Percentiles rank a stretch among this genome's conserved stretches.
These are phyloP conservation scores for Haplographium delicatum DNA, from an alignment of 495 filamentous ascomycete genomes.

Conservation along the genomic window DNA sequence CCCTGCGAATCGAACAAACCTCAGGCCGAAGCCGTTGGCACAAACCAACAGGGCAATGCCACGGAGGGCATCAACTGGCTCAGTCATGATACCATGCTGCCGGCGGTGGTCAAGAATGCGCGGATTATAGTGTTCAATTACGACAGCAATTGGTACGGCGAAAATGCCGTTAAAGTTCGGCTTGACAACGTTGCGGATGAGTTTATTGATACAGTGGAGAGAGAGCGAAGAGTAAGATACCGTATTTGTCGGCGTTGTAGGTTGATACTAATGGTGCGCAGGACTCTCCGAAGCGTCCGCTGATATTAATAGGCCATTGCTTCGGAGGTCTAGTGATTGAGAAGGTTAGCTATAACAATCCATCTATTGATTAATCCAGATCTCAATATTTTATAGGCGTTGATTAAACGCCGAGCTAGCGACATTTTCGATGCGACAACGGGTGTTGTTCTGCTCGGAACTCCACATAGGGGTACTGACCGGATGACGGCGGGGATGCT, in stretches of 20 bases:
- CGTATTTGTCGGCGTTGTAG: too few species aligned
- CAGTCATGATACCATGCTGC: not conserved
- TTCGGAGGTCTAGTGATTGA: slow-evolving; percentile 1
- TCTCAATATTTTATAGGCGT: too few species aligned
- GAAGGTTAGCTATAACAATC: too few species aligned
- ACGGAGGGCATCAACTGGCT: not conserved
- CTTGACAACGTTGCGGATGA: too few species aligned
- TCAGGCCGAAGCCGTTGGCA: too few species aligned
- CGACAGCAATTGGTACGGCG: not conserved
- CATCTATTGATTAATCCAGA: too few species aligned
- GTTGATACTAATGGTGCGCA: too few species aligned
- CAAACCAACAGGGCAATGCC: too few species aligned
- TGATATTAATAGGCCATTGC: slow-evolving; percentile 2
- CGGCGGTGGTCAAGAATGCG: not conserved
- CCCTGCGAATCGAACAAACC: too few species aligned
- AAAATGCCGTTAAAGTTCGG: not conserved
- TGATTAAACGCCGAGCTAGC: too few species aligned
- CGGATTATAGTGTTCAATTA: not conserved
- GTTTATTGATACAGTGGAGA: too few species aligned
- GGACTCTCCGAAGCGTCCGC: not conserved
- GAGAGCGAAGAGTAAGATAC: too few species aligned
- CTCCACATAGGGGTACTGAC: not conserved
- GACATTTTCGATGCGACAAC: not conserved
- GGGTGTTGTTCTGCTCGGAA: not conserved
- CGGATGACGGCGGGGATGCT: not conserved